Conservation (phyloP, 2,329 filamentous ascomycete species). For the Sclerotinia subarctica region DNA sequence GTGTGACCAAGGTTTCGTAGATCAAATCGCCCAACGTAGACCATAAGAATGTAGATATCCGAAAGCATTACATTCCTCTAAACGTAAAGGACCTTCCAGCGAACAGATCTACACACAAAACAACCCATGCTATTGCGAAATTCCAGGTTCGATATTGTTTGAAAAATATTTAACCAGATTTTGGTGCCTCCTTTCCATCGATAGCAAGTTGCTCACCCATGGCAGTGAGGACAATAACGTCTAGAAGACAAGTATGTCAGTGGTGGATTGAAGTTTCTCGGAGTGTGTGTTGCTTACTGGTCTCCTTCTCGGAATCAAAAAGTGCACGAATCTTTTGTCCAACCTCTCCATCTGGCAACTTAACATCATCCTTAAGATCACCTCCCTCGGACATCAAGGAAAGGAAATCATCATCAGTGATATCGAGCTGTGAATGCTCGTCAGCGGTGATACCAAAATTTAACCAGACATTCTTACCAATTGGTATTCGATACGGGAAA, state of each 20-base stretch:
- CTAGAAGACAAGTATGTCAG: constrained; percentile 45
- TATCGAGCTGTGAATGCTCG: constrained; percentile 65
- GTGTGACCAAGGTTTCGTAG: constrained; percentile 46
- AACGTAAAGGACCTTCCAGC: constrained; percentile 21
- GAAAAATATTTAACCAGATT: constrained; percentile 31
- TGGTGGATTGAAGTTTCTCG: neutral
- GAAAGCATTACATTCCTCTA: constrained; percentile 35
- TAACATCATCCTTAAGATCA: constrained; percentile 90
- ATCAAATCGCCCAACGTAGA: constrained; percentile 44
- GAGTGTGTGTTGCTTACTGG: constrained; percentile 63
- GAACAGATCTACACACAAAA: constrained; percentile 30
- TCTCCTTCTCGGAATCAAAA: constrained; percentile 88
- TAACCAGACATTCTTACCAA: constrained; percentile 64
- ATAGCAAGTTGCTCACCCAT: constrained; percentile 95
- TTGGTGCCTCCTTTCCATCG: constrained; percentile 89
- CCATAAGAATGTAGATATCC: constrained; percentile 42
- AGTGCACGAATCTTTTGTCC: constrained; percentile 82
- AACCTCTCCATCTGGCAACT: constrained; percentile 83
- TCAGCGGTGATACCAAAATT: neutral
- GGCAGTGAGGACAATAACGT: constrained; percentile 86
- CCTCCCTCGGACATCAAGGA: constrained; percentile 88
- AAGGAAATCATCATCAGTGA: constrained; percentile 91
- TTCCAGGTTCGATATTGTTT: constrained; percentile 21
- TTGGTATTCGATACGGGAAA: constrained; percentile 86
- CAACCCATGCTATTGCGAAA: constrained; percentile 34